phyloP scores from a whole-genome alignment of 2,329 filamentous ascomycete genomes.

The Pseudocercospora macadamiae region DNA sequence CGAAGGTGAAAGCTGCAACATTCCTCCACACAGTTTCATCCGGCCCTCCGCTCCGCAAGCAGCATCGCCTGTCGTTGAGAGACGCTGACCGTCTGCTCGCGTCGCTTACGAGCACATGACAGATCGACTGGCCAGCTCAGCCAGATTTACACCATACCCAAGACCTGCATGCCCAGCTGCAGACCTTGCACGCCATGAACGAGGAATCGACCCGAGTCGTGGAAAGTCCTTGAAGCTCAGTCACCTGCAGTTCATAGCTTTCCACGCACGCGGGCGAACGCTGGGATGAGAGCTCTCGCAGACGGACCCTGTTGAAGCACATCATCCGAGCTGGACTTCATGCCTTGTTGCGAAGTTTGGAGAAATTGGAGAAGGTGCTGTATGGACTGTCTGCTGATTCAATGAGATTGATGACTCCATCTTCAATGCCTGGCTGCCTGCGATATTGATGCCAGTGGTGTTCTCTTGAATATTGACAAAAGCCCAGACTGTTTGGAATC shows the following conservation, averaged over 20 bases:
- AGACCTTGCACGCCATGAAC: neutral
- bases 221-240: neutral
- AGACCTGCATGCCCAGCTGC: neutral
- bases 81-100: neutral
- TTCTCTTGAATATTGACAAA: too few species aligned
- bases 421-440: too few species aligned
- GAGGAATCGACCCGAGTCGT: neutral
- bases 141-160: neutral
- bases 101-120: neutral
- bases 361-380: neutral
- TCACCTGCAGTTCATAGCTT: constrained; percentile 4
- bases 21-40: neutral
- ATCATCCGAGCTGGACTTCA: neutral
- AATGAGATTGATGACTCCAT: too few species aligned
- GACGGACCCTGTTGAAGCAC: neutral
- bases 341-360: neutral
- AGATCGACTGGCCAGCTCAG: neutral
- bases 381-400: too few species aligned
- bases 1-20: too few species aligned
- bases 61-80: constrained; percentile 1
- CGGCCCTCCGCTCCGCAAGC: neutral
- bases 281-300: neutral
- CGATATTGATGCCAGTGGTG: too few species aligned
- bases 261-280: neutral
- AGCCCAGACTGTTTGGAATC: too few species aligned